Percentiles rank a stretch among this genome's conserved stretches.
phyloP scores from a whole-genome alignment of 805 yeast genomes.

The Candida corydali region DNA sequence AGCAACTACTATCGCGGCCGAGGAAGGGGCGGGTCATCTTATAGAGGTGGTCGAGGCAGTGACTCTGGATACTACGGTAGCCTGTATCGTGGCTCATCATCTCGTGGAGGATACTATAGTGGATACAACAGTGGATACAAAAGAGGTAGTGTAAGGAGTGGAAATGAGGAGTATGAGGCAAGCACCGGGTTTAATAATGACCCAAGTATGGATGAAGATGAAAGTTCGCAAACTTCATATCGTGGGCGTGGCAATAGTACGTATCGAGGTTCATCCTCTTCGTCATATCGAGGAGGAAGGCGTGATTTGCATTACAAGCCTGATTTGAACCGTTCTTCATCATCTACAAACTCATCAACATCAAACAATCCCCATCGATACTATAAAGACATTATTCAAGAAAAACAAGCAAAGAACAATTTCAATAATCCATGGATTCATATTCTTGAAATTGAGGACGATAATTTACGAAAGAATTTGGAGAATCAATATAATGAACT shows the following conservation, averaged over 20 bases:
- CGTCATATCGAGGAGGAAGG: constrained; percentile 11
- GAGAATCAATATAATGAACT: constrained; percentile 25
- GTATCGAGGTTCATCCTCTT: constrained; percentile 8
- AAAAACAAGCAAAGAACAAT: constrained; percentile 5
- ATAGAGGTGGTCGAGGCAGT: constrained; percentile 5
- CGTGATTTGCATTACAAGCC: constrained; percentile 7
- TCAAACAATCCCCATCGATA: constrained; percentile 5
- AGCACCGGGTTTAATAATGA: background rate
- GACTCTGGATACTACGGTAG: background rate
- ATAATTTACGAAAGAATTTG: constrained; percentile 18
- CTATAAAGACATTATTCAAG: constrained; percentile 7
- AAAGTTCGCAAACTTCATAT: background rate
- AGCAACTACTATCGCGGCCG: constrained; percentile 6
- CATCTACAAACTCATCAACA: background rate
- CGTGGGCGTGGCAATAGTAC: constrained; percentile 6
- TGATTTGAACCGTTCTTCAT: constrained; percentile 2
- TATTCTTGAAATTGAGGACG: constrained; percentile 24
- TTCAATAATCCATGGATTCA: constrained; percentile 31
- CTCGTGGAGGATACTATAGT: constrained; percentile 4
- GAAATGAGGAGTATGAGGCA: background rate
- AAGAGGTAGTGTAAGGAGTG: constrained; percentile 3
- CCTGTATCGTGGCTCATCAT: constrained; percentile 2
- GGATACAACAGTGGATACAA: constrained; percentile 1
- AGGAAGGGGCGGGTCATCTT: constrained; percentile 6
- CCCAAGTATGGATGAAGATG: background rate